These are phyloP conservation scores for Seminavis robusta DNA, from an alignment of 108 stramenopile genomes.

Conservation along the genomic window DNA sequence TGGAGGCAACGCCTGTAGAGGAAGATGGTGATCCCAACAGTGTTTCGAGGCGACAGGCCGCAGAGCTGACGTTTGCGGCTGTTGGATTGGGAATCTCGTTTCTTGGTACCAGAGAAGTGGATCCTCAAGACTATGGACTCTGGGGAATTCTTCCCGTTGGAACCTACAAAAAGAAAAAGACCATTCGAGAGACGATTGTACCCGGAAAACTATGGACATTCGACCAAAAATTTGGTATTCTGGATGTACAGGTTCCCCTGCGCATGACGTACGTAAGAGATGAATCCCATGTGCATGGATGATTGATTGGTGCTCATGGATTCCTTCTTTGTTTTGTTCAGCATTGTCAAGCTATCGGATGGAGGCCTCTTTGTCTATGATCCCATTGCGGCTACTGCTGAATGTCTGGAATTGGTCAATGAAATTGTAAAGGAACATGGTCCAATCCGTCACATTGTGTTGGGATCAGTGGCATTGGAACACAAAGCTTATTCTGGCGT, in stretches of 20 bases:
- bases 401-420: constrained; percentile 56
- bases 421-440: constrained; percentile 66
- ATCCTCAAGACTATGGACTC: constrained; percentile 79
- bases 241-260: constrained; percentile 92
- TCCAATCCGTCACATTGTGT: constrained; percentile 82
- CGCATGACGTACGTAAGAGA: no score
- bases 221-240: constrained; percentile 93
- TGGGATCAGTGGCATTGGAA: constrained; percentile 90
- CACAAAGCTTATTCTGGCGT: constrained; percentile 93
- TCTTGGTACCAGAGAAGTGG: constrained; percentile 54
- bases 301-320: no score
- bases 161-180: constrained; percentile 87
- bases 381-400: constrained; percentile 89
- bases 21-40: constrained; percentile 1
- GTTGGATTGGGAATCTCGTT: constrained; percentile 63
- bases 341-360: constrained; percentile 59
- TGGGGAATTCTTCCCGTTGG: constrained; percentile 91
- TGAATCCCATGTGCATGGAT: no score
- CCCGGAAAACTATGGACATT: constrained; percentile 85
- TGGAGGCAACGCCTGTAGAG: no score
- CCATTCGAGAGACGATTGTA: constrained; percentile 74
- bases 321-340: no score
- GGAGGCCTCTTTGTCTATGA: constrained; percentile 89
- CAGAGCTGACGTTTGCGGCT: constrained; percentile 53
- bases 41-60: constrained; percentile 53